A percentile compares a stretch with the other conserved stretches of the same genome.
Conservation (phyloP, 1,284 basidiomycete genomes). For the Marasmius sp. region DNA sequence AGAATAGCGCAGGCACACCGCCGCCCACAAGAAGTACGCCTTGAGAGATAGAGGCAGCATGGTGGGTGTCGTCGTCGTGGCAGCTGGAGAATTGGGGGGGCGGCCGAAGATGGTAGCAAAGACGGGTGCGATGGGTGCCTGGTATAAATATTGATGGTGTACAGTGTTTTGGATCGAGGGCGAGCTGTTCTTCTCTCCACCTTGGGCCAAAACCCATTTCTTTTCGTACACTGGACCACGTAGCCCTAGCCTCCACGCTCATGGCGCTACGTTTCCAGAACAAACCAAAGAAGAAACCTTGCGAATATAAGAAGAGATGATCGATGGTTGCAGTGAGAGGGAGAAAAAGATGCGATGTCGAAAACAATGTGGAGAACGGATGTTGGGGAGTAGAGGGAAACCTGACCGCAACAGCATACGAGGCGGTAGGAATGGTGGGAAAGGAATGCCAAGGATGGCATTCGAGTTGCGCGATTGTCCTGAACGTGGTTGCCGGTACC, state of each 20-base stretch:
- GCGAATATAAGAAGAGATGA: conserved; percentile 3
- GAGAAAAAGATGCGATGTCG: conserved; percentile 6
- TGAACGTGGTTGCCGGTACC: conserved; percentile 9
- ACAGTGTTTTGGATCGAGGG: conserved; percentile 1
- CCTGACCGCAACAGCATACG: not conserved
- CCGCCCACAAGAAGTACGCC: not conserved
- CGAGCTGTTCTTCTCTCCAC: conserved; percentile 3
- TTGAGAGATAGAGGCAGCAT: not conserved
- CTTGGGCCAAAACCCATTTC: conserved; percentile 1
- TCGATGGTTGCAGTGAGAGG: not conserved
- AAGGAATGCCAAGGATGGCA: not conserved
- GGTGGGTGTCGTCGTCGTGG: not conserved
- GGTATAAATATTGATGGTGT: not conserved
- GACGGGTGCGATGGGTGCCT: not conserved
- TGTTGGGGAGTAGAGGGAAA: not conserved
- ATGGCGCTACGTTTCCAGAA: conserved; percentile 5
- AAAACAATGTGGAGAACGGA: conserved; percentile 5
- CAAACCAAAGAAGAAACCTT: conserved; percentile 11
- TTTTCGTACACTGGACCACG: conserved; percentile 10
- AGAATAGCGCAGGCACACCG: conserved; percentile 2
- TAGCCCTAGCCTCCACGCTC: conserved; percentile 6
- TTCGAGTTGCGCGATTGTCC: conserved; percentile 12
- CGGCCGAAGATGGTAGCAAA: not conserved
- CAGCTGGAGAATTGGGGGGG: conserved; percentile 3
- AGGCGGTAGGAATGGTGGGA: not conserved